Percentiles rank a stretch among this genome's conserved stretches.
Evolutionary conservation across 2,329 filamentous ascomycete species (phyloP).

Genomic region (Sphaerulina populicola): DNA sequence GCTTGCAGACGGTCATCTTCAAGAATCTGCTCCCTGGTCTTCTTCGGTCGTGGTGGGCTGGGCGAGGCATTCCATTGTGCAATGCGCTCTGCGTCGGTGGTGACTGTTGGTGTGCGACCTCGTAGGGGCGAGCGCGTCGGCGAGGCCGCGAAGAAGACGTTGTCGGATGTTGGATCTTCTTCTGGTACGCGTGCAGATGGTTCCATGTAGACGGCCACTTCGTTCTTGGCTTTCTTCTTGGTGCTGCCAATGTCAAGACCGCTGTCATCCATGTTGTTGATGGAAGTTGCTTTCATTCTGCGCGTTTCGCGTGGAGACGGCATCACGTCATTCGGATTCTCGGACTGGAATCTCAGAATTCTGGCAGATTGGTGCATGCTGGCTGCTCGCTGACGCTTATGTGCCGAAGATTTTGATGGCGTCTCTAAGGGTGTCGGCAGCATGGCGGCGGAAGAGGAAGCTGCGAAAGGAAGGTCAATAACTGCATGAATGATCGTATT

Average conservation of each 20-base stretch:
- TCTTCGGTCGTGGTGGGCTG: constrained; percentile 34
- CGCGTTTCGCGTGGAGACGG: constrained; percentile 49
- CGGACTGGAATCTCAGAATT: constrained; percentile 47
- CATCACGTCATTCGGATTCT: constrained; percentile 51
- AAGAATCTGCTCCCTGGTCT: constrained; percentile 50
- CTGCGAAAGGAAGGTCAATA: constrained; percentile 17
- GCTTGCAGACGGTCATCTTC: constrained; percentile 50
- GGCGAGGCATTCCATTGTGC: constrained; percentile 6
- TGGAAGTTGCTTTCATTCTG: constrained; percentile 10
- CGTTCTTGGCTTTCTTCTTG: constrained; percentile 42
- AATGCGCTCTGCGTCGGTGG: constrained; percentile 34
- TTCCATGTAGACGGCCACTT: constrained; percentile 60
- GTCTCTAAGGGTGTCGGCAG: constrained; percentile 74
- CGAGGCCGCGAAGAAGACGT: constrained; percentile 56
- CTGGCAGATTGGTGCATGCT: constrained; percentile 45
- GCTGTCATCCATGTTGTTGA: constrained; percentile 44
- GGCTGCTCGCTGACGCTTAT: constrained; percentile 45
- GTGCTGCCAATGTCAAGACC: constrained; percentile 42
- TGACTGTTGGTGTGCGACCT: constrained; percentile 11
- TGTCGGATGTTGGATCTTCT: constrained; percentile 56
- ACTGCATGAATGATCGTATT: constrained; percentile 5
- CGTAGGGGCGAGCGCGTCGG: background rate
- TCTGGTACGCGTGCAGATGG: constrained; percentile 66
- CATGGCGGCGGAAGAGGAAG: constrained; percentile 37
- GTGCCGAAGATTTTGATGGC: constrained; percentile 39